Conservation (phyloP, 352 stramenopile genomes). For the Pythium aphanidermatum region DNA sequence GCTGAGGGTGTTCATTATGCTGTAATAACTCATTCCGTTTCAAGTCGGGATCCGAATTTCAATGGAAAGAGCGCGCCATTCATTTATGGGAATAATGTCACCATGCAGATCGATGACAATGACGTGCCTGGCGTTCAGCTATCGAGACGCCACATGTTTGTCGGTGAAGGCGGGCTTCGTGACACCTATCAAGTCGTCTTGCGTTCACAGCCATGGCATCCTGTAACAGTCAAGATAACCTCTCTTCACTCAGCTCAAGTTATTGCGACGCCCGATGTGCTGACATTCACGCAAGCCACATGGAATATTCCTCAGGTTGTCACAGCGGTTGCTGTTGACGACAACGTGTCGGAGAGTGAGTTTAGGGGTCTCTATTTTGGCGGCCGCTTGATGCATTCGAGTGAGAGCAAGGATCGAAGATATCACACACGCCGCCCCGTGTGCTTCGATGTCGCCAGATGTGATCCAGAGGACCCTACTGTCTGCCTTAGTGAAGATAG, state of each 20-base stretch:
- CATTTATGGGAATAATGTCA: conserved; percentile 47
- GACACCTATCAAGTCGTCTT: conserved; percentile 58
- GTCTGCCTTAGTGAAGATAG: conserved; percentile 24
- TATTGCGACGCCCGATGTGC: conserved; percentile 11
- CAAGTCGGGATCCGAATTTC: conserved; percentile 52
- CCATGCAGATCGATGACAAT: conserved; percentile 67
- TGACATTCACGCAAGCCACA: conserved; percentile 33
- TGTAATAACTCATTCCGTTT: conserved; percentile 34
- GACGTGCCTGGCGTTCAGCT: conserved; percentile 44
- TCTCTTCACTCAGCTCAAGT: conserved; percentile 44
- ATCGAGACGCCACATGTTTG: conserved; percentile 50
- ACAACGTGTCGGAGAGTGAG: conserved; percentile 50
- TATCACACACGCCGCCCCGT: conserved; percentile 53
- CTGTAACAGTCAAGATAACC: conserved; percentile 38
- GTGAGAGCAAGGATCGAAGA: conserved; percentile 44
- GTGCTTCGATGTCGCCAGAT: conserved; percentile 60
- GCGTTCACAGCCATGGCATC: conserved; percentile 48
- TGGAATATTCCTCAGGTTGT: conserved; percentile 53
- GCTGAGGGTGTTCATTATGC: conserved; percentile 63
- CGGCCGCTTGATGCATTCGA: conserved; percentile 47
- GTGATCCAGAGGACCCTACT: conserved; percentile 23
- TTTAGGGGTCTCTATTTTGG: conserved; percentile 54
- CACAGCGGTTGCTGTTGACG: conserved; percentile 44
- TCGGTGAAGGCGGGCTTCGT: conserved; percentile 43
- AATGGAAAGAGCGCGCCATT: conserved; percentile 48